Percentiles rank a stretch among this genome's conserved stretches.
phyloP scores from a whole-genome alignment of 257 asterid genomes.

The Lavandula angustifolia region DNA sequence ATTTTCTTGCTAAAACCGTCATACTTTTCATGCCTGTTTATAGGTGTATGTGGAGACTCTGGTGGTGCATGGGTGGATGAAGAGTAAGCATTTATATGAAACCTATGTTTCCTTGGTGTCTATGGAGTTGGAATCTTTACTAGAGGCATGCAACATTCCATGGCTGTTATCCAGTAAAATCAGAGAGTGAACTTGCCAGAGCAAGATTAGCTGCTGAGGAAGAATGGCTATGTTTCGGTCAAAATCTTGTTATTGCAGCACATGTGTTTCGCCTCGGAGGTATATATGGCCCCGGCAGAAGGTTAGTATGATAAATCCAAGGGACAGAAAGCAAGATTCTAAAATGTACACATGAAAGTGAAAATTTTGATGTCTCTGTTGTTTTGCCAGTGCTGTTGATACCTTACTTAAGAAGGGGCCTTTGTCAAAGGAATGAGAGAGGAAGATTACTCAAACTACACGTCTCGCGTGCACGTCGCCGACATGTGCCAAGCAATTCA shows the following conservation, averaged over 20 bases:
- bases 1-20: not conserved
- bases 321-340: too few species aligned
- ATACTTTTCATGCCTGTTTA: not conserved
- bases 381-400: slow-evolving; percentile 72
- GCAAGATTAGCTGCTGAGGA: slow-evolving; percentile 78
- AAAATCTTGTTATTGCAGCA: slow-evolving; percentile 50
- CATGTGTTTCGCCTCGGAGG: slow-evolving; percentile 92
- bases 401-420: slow-evolving; percentile 67
- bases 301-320: slow-evolving; percentile 43
- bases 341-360: not conserved
- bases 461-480: slow-evolving; percentile 84
- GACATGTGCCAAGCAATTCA: slow-evolving; percentile 83
- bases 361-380: not conserved
- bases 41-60: slow-evolving; percentile 87
- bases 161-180: slow-evolving; percentile 62
- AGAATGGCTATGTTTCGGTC: slow-evolving; percentile 71
- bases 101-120: slow-evolving; percentile 21
- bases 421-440: slow-evolving; percentile 57
- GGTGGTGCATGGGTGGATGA: slow-evolving; percentile 90
- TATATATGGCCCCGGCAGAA: slow-evolving; percentile 94
- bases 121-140: slow-evolving; percentile 32
- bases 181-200: slow-evolving; percentile 47
- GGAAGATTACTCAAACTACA: slow-evolving; percentile 55
- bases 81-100: slow-evolving; percentile 54
- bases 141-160: slow-evolving; percentile 21